These are phyloP conservation scores for Fraxinus ornus DNA, from an alignment of 305 asterid species.

Conservation along the genomic window DNA sequence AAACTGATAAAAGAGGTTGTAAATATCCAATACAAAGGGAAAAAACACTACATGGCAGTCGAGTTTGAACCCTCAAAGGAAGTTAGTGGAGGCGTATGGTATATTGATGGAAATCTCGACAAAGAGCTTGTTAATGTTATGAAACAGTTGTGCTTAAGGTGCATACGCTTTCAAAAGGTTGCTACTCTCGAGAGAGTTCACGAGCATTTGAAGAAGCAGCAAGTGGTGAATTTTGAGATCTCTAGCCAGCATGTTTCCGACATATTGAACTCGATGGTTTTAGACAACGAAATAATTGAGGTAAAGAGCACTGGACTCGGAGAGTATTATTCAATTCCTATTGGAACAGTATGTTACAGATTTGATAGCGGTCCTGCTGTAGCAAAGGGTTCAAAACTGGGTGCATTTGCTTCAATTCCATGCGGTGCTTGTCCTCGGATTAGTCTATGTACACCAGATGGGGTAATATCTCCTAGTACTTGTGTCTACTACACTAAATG, in stretches of 20 bases:
- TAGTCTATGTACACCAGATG: slow-evolving; percentile 50
- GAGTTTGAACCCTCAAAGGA: slow-evolving; percentile 67
- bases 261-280: slow-evolving; percentile 48
- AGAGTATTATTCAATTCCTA: slow-evolving; percentile 54
- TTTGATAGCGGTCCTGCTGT: slow-evolving; percentile 32
- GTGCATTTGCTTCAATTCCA: slow-evolving; percentile 57
- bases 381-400: slow-evolving; percentile 29
- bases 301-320: slow-evolving; percentile 74
- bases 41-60: slow-evolving; percentile 47
- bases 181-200: slow-evolving; percentile 42
- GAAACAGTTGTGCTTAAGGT: slow-evolving; percentile 28
- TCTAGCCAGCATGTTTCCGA: slow-evolving; percentile 40
- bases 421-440: slow-evolving; percentile 69
- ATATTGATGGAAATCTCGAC: slow-evolving; percentile 50
- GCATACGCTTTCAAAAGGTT: slow-evolving; percentile 33
- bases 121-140: slow-evolving; percentile 35
- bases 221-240: slow-evolving; percentile 25
- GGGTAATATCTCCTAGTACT: slow-evolving; percentile 53
- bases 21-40: slow-evolving; percentile 49
- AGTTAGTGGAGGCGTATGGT: slow-evolving; percentile 54
- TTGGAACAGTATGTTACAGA: slow-evolving; percentile 54
- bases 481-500: slow-evolving; percentile 59
- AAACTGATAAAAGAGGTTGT: slow-evolving; percentile 51
- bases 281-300: slow-evolving; percentile 58
- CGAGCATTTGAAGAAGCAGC: slow-evolving; percentile 24